Evolutionary conservation across 116 monocot genomes (phyloP).

Genomic region (Trichopus zeylanicus): DNA sequence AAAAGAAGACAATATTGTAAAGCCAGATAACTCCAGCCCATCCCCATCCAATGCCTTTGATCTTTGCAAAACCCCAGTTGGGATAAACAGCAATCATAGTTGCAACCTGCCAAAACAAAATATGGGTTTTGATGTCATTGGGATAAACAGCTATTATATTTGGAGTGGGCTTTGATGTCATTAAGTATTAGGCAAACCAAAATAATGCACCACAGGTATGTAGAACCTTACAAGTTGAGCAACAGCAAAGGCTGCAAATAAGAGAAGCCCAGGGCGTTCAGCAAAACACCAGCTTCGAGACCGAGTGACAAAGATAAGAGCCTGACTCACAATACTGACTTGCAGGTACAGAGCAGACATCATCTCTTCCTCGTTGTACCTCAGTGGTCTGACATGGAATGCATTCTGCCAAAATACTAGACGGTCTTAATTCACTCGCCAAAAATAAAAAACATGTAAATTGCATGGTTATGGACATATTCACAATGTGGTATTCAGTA

Average conservation of each 20-base stretch:
- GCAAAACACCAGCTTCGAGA: conserved; percentile 51
- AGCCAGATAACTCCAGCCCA: conserved; percentile 98
- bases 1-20: conserved; percentile 67
- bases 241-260: conserved; percentile 37
- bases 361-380: conserved; percentile 46
- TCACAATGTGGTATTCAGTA: too few relatives aligned
- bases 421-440: background rate
- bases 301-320: conserved; percentile 73
- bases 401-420: conserved; percentile 19
- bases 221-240: conserved; percentile 58
- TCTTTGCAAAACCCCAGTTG: conserved; percentile 79
- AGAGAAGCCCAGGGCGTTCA: conserved; percentile 62
- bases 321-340: conserved; percentile 79
- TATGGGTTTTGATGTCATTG: too few relatives aligned
- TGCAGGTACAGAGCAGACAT: conserved; percentile 70
- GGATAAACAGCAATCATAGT: conserved; percentile 85
- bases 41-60: conserved; percentile 86
- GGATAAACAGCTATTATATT: too few relatives aligned
- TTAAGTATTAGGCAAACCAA: too few relatives aligned
- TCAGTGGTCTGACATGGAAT: conserved; percentile 44
- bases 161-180: too few relatives aligned
- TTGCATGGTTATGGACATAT: too few relatives aligned
- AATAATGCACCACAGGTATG: too few relatives aligned
- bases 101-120: conserved; percentile 84
- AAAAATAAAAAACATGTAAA: too few relatives aligned